These are phyloP conservation scores for Ambrosiella xylebori DNA, from an alignment of 2,329 filamentous ascomycete genomes.

Conservation along the genomic window DNA sequence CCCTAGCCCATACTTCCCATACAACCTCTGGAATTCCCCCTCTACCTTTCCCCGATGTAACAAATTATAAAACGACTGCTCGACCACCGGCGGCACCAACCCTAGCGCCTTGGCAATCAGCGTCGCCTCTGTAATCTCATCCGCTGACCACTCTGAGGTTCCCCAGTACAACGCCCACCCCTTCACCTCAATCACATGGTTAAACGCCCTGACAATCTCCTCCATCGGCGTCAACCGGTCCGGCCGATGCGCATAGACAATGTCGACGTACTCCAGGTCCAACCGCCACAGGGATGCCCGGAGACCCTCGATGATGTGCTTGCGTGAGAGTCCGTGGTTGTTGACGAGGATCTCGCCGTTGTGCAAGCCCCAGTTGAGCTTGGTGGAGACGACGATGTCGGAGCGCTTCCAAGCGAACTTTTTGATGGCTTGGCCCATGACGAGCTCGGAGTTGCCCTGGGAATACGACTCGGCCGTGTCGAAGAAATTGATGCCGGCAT, in stretches of 20 bases:
- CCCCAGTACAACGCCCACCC: constrained; percentile 59
- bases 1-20: constrained; percentile 39
- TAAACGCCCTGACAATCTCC: constrained; percentile 53
- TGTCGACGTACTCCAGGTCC: constrained; percentile 43
- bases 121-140: constrained; percentile 40
- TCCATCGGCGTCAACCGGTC: constrained; percentile 53
- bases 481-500: constrained; percentile 45
- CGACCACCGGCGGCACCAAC: constrained; percentile 45
- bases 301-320: constrained; percentile 53
- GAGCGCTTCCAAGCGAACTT: constrained; percentile 44
- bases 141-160: constrained; percentile 52
- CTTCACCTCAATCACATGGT: constrained; percentile 27
- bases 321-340: constrained; percentile 49
- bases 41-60: constrained; percentile 45
- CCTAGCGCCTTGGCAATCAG: constrained; percentile 40
- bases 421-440: constrained; percentile 43
- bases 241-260: constrained; percentile 52
- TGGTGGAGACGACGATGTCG: constrained; percentile 44
- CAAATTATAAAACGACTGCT: constrained; percentile 54
- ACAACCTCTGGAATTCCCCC: constrained; percentile 43
- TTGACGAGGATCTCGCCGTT: constrained; percentile 46
- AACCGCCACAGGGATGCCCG: constrained; percentile 40
- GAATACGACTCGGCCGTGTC: constrained; percentile 42
- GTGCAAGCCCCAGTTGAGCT: constrained; percentile 46
- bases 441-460: constrained; percentile 43